Conservation (phyloP, 331 rosid genomes). For the Telfairia occidentalis region DNA sequence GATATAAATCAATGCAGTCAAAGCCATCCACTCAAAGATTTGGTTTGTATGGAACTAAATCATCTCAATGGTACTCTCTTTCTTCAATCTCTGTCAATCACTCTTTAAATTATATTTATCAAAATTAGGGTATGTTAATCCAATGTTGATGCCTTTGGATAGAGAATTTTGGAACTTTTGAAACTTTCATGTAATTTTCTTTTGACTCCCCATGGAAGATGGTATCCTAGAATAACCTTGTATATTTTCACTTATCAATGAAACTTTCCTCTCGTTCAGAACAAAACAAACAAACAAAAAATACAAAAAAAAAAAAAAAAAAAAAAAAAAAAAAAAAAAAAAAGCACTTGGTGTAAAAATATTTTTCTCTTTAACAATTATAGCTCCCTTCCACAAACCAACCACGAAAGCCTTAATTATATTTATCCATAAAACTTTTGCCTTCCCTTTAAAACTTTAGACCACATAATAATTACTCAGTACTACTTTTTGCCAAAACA, state of each 20-base stretch:
- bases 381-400: too few species aligned
- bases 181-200: background rate
- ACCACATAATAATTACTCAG: too few species aligned
- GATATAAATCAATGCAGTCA: background rate
- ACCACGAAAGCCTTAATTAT: too few species aligned
- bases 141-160: background rate
- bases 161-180: background rate
- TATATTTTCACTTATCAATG: background rate
- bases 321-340: too few species aligned
- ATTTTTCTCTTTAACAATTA: too few species aligned
- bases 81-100: background rate
- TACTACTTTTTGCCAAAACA: too few species aligned
- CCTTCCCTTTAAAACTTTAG: too few species aligned
- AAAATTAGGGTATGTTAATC: background rate
- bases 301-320: too few species aligned
- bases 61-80: background rate
- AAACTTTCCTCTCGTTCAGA: too few species aligned
- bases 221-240: background rate
- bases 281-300: too few species aligned
- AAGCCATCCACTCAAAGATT: background rate
- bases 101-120: background rate
- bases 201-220: background rate
- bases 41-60: background rate
- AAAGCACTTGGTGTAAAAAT: too few species aligned
- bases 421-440: too few species aligned